Percentiles rank a stretch among this genome's conserved stretches.
phyloP scores from a whole-genome alignment of 176 grass and related monocot genomes.

The Saccharum spontaneum region DNA sequence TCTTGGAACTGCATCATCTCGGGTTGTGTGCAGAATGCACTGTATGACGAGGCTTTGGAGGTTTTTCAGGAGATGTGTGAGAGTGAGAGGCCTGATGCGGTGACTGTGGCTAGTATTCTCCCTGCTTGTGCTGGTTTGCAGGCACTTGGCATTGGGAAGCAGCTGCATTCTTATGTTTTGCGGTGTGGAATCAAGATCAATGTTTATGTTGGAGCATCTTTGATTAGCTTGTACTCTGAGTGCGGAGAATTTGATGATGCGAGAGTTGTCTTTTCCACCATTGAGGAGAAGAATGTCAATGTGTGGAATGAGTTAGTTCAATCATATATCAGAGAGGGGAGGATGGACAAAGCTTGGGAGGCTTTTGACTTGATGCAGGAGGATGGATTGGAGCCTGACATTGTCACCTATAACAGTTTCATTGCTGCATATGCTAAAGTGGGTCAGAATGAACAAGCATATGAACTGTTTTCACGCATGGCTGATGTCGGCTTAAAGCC shows the following conservation, averaged over 20 bases:
- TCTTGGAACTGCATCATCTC: slow-evolving; percentile 77
- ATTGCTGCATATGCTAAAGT: slow-evolving; percentile 67
- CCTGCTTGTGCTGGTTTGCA: slow-evolving; percentile 54
- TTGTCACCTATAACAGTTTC: slow-evolving; percentile 60
- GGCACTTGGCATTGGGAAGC: slow-evolving; percentile 50
- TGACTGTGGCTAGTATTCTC: slow-evolving; percentile 68
- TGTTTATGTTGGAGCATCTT: slow-evolving; percentile 62
- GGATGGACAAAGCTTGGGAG: slow-evolving; percentile 49
- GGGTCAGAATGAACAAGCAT: slow-evolving; percentile 55
- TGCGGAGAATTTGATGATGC: slow-evolving; percentile 54
- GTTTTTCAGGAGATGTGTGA: slow-evolving; percentile 59
- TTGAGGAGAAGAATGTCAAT: slow-evolving; percentile 48
- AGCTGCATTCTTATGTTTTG: slow-evolving; percentile 57
- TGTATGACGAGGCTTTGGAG: slow-evolving; percentile 43
- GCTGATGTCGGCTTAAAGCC: slow-evolving; percentile 39
- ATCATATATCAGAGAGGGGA: slow-evolving; percentile 48
- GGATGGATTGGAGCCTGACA: slow-evolving; percentile 54
- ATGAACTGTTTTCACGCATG: slow-evolving; percentile 48
- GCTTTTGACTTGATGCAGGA: slow-evolving; percentile 54
- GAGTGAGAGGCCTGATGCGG: slow-evolving; percentile 44
- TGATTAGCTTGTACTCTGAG: slow-evolving; percentile 61
- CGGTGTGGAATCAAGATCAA: slow-evolving; percentile 48
- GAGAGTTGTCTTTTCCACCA: slow-evolving; percentile 41
- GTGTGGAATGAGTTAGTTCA: slow-evolving; percentile 76
- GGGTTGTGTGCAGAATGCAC: slow-evolving; percentile 60